Base-by-base conservation (phyloP, 1,284 basidiomycete genomes). In the Trametes sp. region DNA sequence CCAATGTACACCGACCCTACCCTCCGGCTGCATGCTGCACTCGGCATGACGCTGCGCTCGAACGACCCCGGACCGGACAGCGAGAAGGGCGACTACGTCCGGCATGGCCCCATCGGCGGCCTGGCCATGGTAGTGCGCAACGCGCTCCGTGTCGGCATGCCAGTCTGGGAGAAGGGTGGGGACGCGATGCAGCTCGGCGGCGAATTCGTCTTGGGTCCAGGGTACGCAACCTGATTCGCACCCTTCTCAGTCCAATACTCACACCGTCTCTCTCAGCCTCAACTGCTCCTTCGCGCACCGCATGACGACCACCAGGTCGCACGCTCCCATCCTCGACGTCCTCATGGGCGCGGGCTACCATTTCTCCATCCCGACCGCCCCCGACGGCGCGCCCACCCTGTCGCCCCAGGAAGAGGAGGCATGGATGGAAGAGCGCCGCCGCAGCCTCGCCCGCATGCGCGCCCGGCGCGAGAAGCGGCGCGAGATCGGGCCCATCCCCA, bases 161-260 rank as follows among this genome's bases (percentile, higher is more conserved):
- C 93, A 0, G 80, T 95, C 11, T 90, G 87, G 85, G 88, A 89
- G 75, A 87, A 86, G 59, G 92, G 90, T 1, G 94, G 94, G 0
- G 89, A 94, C 71, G 78, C 87, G 49, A 76, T 81, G 54, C 91
- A 95, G 75, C 83, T 96, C 31, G 95, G 95, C 19, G 95, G 95
- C 26, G 95, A 96, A 77, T 96, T 96, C 72, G 84, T 96, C 28
- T 83, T 97, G 56, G 92, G 91, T 26, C 91, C 92, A 50, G 88
- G 87, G 87, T 89, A 61, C 72, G 84, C 73, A 26, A 33, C 56
- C n/a, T n/a, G n/a, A n/a, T n/a, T n/a, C n/a, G n/a, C n/a, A n/a
- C n/a, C n/a, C 64, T 66, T 59, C 63, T 60, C 45, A 42, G 70
- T 14, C 21, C 29, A 11, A 21, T 23, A 11, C 46, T 31, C 23